Evolutionary conservation across 2,329 filamentous ascomycete species (phyloP), one percentile per base, ranked within the genome.

Genomic region (Monosporascus sp.): DNA sequence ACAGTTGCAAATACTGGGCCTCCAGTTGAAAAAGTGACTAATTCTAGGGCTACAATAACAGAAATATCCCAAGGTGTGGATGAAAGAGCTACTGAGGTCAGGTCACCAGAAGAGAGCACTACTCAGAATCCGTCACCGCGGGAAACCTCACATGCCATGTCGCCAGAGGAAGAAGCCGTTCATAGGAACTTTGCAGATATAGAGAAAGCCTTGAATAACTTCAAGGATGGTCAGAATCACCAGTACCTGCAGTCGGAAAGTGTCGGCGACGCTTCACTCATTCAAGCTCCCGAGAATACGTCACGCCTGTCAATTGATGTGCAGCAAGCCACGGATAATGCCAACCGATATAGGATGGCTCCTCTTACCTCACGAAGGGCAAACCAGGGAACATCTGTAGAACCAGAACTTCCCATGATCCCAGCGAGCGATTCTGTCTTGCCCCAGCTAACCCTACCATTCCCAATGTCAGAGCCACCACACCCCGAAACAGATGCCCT

Each of bases 401-500:
- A 71, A 50, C 62, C 63, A 1, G 67, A 69, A 40, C 65, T 74
- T 7, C 63, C 66, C 5, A 55, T 51, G 26, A 61, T 76, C 17
- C 73, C 78, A 7, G 76, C 77, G 7, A 81, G 78, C 53, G 78
- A 82, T 52, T 74, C 77, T 2, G 63, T 73, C 31, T 62, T 65
- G 34, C 62, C 61, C 7, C 62, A 61, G 6, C 52, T 69, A 31
- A 64, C 66, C 17, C 57, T 72, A 1, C 67, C 66, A 50, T 59
- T 61, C 37, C 53, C 66, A 47, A 64, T 72, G 55, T 69, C 76
- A 1, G 73, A 76, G 54, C 68, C 71, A 11, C 61, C 69, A 0
- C 73, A 72, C 49, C 73, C 77, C 8, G 70, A 73, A 8, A 79
- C 74, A 55, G 79, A 82, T 53, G 64, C 65, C 22, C 48, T 61